Evolutionary conservation across 495 filamentous ascomycete species (phyloP).

Genomic region (Trichoderma gamsii): DNA sequence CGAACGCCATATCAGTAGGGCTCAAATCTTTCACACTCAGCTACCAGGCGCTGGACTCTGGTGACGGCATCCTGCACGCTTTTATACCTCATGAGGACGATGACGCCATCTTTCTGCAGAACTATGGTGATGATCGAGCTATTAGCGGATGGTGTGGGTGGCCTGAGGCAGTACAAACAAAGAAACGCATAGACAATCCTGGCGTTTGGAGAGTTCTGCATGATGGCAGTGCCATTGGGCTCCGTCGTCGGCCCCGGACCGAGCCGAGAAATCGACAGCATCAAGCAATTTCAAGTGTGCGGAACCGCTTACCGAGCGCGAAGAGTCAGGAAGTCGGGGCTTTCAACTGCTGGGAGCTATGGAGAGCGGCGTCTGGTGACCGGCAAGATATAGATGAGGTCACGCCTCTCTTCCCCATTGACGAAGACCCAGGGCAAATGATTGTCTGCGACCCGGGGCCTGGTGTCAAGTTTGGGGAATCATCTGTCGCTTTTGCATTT

Average conservation of each 20-base stretch:
- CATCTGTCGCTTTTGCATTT: constrained; percentile 57
- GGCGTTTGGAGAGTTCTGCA: constrained; percentile 44
- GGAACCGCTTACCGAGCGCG: not conserved
- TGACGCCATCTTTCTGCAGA: constrained; percentile 35
- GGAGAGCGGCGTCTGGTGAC: constrained; percentile 49
- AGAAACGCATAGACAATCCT: constrained; percentile 38
- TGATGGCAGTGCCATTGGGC: constrained; percentile 44
- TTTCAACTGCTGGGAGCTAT: constrained; percentile 52
- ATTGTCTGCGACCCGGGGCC: constrained; percentile 56
- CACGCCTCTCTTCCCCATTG: constrained; percentile 28
- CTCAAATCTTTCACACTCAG: constrained; percentile 48
- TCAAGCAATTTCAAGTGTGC: constrained; percentile 13
- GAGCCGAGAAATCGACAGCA: constrained; percentile 16
- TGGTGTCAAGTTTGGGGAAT: constrained; percentile 49
- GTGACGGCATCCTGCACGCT: constrained; percentile 49
- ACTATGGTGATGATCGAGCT: not conserved
- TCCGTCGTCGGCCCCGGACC: constrained; percentile 13
- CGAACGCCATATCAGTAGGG: constrained; percentile 42
- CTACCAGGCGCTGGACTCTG: constrained; percentile 47
- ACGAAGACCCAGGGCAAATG: constrained; percentile 36
- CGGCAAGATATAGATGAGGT: constrained; percentile 34
- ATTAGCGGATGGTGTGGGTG: constrained; percentile 6
- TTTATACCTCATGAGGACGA: constrained; percentile 44
- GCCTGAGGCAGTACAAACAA: constrained; percentile 22
- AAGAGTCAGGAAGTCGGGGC: not conserved